Evolutionary conservation across 345 rosid genomes (phyloP), one percentile per base, ranked within the genome.

Genomic region (Acer saccharum): DNA sequence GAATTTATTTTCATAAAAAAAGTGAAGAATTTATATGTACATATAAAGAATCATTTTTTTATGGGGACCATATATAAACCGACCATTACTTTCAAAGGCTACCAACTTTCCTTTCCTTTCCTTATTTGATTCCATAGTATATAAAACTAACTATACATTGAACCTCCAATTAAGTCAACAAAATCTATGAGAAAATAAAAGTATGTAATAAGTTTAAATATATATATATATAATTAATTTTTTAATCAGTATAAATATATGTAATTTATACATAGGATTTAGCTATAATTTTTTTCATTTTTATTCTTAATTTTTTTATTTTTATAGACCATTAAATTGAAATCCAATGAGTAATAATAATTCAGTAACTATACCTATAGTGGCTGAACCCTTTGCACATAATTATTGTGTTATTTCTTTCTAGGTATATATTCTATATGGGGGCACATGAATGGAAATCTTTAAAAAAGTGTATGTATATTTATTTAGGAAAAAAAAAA

Each of bases 41-140:
- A 32, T 32, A 50, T 52, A 65, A 50, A 29, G 77, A 75, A 65
- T 48, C 29, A 52, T 3, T 0, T 12, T 12, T 46, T 72, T 57
- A 39, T 20, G 54, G 65, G 76, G 55, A 60, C 69, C 70, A 29
- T 74, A 5, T 32, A 32, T 32, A 44, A 64, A 65, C 77, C 71
- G 63, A 65, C 70, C 70, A 65, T 32, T 50, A 65, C 32, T 65
- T 65, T 27, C 5, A 50, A 44, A 62, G 69, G 21, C 14, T 7
- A 17, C 54, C 18, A 6, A 16, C 75, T 58, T 72, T 72, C 11
- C 39, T 25, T 71, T 72, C 11, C 39, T 25, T 54, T 44, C 9
- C 17, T 57, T 10, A 21, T 50, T 25, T 8, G 63, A 58, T 58
- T 58, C 63, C 63, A 18, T 18, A 58, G 63, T n/a, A n/a, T 25